Evolutionary conservation across 139 green algal genomes (phyloP), one percentile per base, ranked within the genome.

Genomic region (Desmodesmus armatus): DNA sequence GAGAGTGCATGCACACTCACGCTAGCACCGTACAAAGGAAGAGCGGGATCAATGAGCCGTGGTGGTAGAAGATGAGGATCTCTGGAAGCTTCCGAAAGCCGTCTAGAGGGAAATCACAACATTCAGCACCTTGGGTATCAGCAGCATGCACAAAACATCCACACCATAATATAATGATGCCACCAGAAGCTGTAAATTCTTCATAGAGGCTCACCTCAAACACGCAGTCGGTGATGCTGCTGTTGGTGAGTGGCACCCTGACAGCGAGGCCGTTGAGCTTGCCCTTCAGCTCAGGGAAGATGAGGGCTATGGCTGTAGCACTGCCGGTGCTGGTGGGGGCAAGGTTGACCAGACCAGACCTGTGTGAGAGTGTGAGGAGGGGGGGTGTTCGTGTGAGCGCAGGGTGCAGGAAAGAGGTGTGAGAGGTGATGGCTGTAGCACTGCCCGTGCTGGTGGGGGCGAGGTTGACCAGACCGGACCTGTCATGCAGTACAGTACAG

Each of bases 261-360:
- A 98, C 86, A 0, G 95, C 95, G 66, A 97, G 89, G 47, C 95
- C 95, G 87, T 97, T 97, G 21, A 98, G 91, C 92, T 98, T 98
- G 82, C 94, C 95, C 85, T 96, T 96, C 35, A 98, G 92, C 76
- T 98, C 92, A 2, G 95, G 94, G 91, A 96, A 97, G 82, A 97
- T 96, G 58, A 96, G 88, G 1, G 94, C 90, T 62, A 98, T 96
- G 70, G 95, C 95, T 11, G 93, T 98, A 40, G 95, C 95, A 43
- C 82, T 93, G 41, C 95, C 95, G 6, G 94, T 97, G 67, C 89
- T 93, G 58, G 95, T 98, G 65, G 94, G 95, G 2, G 94, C 94
- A 58, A 98, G 90, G 87, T 97, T 97, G 5, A 95, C 72, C 60
- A 97, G 85, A 0, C 89, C 95, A 9, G 89, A 94, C 71, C 91